phyloP scores from a whole-genome alignment of 1,139 yeast species.

The Kurtzmaniella quercitrusa region DNA sequence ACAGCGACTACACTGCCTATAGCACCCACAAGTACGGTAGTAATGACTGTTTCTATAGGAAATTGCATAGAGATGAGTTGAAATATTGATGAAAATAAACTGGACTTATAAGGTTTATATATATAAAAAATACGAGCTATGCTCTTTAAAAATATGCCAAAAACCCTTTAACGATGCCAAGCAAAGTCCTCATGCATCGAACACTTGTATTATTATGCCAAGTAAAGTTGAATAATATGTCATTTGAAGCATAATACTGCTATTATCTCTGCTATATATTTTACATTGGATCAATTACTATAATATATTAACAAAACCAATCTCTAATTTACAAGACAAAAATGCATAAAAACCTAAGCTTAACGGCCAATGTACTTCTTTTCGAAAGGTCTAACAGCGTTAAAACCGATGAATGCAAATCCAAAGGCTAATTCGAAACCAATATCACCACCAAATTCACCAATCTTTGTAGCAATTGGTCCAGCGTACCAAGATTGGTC shows the following conservation, averaged over 20 bases:
- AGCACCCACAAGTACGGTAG: background rate
- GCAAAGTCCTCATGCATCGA: no score
- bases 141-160: no score
- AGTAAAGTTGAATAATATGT: no score
- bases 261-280: background rate
- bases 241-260: background rate
- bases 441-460: conserved; percentile 74
- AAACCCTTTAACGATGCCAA: no score
- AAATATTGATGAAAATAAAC: background rate
- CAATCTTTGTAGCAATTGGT: conserved; percentile 58
- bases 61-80: background rate
- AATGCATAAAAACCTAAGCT: conserved; percentile 4
- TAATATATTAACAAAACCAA: background rate
- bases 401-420: conserved; percentile 65
- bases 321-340: background rate
- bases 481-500: conserved; percentile 80
- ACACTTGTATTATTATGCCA: no score
- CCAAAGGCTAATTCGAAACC: conserved; percentile 77
- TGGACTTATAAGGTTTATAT: background rate
- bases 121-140: no score
- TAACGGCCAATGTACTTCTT: conserved; percentile 56
- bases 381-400: conserved; percentile 65
- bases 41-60: background rate
- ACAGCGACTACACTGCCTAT: conserved; percentile 10
- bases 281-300: background rate